Percentiles rank a stretch among this genome's conserved stretches.
Evolutionary conservation across 257 asterid genomes (phyloP).

Genomic region (Cruciata laevipes): DNA sequence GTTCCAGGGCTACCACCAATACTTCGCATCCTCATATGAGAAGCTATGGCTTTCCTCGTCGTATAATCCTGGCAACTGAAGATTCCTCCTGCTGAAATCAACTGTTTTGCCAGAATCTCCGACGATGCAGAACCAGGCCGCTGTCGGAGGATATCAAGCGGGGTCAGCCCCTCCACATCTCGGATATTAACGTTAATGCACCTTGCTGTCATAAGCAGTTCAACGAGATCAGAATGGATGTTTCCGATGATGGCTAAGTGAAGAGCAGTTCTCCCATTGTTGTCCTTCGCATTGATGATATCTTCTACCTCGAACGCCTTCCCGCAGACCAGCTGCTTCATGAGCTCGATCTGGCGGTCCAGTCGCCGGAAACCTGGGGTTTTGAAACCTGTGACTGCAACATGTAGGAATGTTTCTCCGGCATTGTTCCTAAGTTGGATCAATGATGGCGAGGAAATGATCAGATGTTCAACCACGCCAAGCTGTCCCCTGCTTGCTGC

Average conservation of each 20-base stretch:
- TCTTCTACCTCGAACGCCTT: slow-evolving; percentile 40
- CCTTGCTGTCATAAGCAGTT: slow-evolving; percentile 57
- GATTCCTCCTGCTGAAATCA: slow-evolving; percentile 82
- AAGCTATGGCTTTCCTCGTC: slow-evolving; percentile 61
- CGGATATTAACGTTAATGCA: slow-evolving; percentile 61
- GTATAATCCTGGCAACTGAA: slow-evolving; percentile 59
- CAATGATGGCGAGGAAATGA: slow-evolving; percentile 52
- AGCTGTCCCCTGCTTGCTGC: slow-evolving; percentile 90
- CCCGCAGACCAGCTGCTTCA: slow-evolving; percentile 51
- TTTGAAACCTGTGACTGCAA: slow-evolving; percentile 72
- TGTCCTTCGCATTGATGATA: slow-evolving; percentile 47
- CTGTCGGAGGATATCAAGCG: slow-evolving; percentile 69
- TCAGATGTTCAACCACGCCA: slow-evolving; percentile 65
- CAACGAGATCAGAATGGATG: slow-evolving; percentile 68
- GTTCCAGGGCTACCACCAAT: slow-evolving; percentile 81
- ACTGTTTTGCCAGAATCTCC: slow-evolving; percentile 51
- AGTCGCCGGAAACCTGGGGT: slow-evolving; percentile 78
- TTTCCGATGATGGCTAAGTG: slow-evolving; percentile 73
- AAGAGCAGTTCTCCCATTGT: slow-evolving; percentile 65
- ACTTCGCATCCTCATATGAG: slow-evolving; percentile 65
- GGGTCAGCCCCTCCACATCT: slow-evolving; percentile 61
- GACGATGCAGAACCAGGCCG: slow-evolving; percentile 64
- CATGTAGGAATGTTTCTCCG: slow-evolving; percentile 75
- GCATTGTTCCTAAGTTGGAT: slow-evolving; percentile 44
- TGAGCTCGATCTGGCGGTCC: slow-evolving; percentile 67